Base-by-base conservation (phyloP, 225 moss, liverwort and hornwort genomes). In the Physcomitrellopsis africana region DNA sequence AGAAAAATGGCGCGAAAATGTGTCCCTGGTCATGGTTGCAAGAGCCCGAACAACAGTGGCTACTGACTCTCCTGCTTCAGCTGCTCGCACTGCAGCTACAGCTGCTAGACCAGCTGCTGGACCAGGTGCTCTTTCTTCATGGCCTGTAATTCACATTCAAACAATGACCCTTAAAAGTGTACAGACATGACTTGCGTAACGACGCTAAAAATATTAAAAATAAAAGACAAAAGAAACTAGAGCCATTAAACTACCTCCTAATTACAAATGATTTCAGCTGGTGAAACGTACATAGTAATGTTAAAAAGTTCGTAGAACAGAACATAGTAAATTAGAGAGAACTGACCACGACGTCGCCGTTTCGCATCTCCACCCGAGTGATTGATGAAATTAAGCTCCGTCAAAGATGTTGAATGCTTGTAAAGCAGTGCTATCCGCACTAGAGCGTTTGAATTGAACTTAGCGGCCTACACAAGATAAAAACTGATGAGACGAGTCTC, bases 381-480 rank as follows among this genome's bases (percentile, higher is more conserved):
- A 51, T 79, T 73, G 11, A 87, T 72, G 57, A 93, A 95, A 51
- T 83, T 82, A 65, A 89, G 84, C 76, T 95, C 95, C 14, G 87
- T 83, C 57, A 74, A 64, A 71, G 93, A 93, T 51, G 89, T 86
- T 51, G 78, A n/a, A 81, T 99, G 93, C 80, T 94, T 99, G 80
- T 86, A 99, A 24, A 93, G 81, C 73, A 99, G 69, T 52, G 92
- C 91, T 78, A 99, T 77, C 73, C 97, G 97, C 52, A 95, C 82
- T 16, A 89, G 85, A n/a, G 97, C 87, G 84, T 81, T 87, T 63
- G 92, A 75, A 77, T 99, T 95, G 78, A 99, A 94, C 74, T 86
- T 92, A 55, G 89, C 92, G 57, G 81, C 70, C 97, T 97, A 79
- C 83, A 79, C 16, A 60, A 10, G 48, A 51, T 54, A n/a, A 63